Percentiles rank a stretch among this genome's conserved stretches.
Conservation (phyloP, 2,329 filamentous ascomycete species). For the Venturia nashicola region DNA sequence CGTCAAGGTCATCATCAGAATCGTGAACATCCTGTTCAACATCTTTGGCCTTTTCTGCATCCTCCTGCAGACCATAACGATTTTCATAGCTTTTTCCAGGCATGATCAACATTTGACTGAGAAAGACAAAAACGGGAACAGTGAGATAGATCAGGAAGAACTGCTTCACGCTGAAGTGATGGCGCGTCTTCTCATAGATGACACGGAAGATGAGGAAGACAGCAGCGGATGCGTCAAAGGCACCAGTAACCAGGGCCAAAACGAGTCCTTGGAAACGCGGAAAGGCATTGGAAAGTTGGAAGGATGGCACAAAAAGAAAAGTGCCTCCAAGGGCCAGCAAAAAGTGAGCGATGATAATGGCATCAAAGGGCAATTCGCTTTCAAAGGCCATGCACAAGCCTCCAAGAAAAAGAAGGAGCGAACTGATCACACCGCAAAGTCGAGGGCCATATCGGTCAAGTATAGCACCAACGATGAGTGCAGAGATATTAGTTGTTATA, state of each 20-base stretch:
- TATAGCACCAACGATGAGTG: constrained; percentile 23
- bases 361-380: constrained; percentile 24
- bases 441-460: constrained; percentile 25
- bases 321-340: constrained; percentile 68
- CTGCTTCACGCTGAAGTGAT: constrained; percentile 46
- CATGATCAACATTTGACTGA: constrained; percentile 59
- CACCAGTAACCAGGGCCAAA: constrained; percentile 65
- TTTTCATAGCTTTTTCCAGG: constrained; percentile 72
- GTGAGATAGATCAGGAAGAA: constrained; percentile 65
- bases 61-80: constrained; percentile 22
- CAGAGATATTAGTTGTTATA: constrained; percentile 26
- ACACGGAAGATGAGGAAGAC: constrained; percentile 65
- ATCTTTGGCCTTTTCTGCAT: constrained; percentile 21
- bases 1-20: constrained; percentile 41
- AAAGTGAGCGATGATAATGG: constrained; percentile 59
- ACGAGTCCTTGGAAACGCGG: constrained; percentile 67
- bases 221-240: constrained; percentile 73
- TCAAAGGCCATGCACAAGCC: constrained; percentile 26
- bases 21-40: constrained; percentile 33
- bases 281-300: constrained; percentile 77
- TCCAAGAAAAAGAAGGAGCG: constrained; percentile 20
- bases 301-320: constrained; percentile 71
- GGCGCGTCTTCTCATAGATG: constrained; percentile 48
- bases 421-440: constrained; percentile 21
- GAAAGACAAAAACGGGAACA: constrained; percentile 54